A percentile compares a stretch with the other conserved stretches of the same genome.
Conservation (phyloP, 140 eudicot genomes). For the Erigeron philadelphicus region DNA sequence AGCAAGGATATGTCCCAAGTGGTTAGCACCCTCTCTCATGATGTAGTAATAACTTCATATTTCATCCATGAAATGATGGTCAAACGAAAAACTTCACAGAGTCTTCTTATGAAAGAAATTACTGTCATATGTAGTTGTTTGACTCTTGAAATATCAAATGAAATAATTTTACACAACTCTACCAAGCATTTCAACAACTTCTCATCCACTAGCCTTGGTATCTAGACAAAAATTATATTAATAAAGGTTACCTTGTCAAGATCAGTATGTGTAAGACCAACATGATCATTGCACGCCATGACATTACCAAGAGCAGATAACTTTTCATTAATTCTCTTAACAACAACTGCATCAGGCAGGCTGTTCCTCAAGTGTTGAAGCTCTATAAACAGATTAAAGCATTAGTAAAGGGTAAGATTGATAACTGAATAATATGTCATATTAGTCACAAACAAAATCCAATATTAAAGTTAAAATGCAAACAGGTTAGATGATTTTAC, state of each 20-base stretch:
- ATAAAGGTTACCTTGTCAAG: conserved; percentile 62
- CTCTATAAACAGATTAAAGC: conserved; percentile 34
- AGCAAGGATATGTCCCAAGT: neutral
- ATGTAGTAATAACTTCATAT: neutral
- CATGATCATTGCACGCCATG: conserved; percentile 97
- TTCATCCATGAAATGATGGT: too few relatives aligned
- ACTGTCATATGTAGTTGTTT: too few relatives aligned
- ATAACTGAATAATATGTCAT: neutral
- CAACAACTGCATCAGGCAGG: conserved; percentile 86
- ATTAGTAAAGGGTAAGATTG: conserved; percentile 14
- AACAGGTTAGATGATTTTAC: neutral
- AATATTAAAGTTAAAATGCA: neutral
- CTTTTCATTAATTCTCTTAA: conserved; percentile 78
- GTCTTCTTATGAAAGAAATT: too few relatives aligned
- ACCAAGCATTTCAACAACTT: neutral
- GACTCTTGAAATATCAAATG: too few relatives aligned
- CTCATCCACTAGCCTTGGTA: neutral
- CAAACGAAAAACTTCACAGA: too few relatives aligned
- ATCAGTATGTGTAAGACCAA: conserved; percentile 90
- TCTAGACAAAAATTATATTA: neutral
- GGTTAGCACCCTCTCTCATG: neutral
- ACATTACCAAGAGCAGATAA: conserved; percentile 90
- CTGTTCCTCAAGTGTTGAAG: conserved; percentile 91
- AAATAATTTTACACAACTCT: neutral
- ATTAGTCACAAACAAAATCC: neutral